Base-by-base conservation (phyloP, 352 stramenopile genomes). In the Pythium dissimile region DNA sequence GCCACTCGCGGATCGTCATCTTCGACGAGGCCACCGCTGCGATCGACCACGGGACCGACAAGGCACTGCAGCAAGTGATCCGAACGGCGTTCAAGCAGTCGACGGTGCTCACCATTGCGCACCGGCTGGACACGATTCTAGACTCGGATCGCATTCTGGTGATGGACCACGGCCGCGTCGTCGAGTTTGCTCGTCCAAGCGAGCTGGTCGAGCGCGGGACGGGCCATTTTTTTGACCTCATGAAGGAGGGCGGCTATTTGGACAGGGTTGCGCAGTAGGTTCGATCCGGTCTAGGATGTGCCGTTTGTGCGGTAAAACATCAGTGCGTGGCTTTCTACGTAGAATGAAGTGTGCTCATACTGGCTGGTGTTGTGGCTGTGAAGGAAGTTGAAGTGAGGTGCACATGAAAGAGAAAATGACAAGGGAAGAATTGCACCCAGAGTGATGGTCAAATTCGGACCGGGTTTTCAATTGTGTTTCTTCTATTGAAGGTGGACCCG, bases 31-130 rank as follows among this genome's bases (percentile, higher is more conserved):
- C 81, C 5, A 91, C 81, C 11, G 72, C 75, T 0, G 54, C 75
- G 23, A 74, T 97, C 30, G 90, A 97, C 62, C 76, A 89, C 54
- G 82, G 67, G 20, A 97, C 72, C 0, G 82, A 88, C 57, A 24
- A 52, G 9, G n/a, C 26, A 12, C 56, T 94, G 37, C 84, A 94
- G 51, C 46, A 66, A 18, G 73, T 89, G 20, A 96, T 98, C 59
- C 79, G 71, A 20, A 62, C 58, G 35, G 77, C 77, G 11, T 99
- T 99, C 59, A 66, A 64, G 12, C 56, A 84, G 11, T 98, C 83
- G n/a, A 99, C 97, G 0, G 71, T 98, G 31, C 54, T 99, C 3
- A 98, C 94, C 1, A 98, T 99, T 66, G 92, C 51, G 5, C 51
- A 59, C 21, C 51, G 39, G 5, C 41, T 59, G 9, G 51, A 59